Evolutionary conservation across 345 rosid genomes (phyloP), one percentile per base, ranked within the genome.

Genomic region (Stellera chamaejasme): DNA sequence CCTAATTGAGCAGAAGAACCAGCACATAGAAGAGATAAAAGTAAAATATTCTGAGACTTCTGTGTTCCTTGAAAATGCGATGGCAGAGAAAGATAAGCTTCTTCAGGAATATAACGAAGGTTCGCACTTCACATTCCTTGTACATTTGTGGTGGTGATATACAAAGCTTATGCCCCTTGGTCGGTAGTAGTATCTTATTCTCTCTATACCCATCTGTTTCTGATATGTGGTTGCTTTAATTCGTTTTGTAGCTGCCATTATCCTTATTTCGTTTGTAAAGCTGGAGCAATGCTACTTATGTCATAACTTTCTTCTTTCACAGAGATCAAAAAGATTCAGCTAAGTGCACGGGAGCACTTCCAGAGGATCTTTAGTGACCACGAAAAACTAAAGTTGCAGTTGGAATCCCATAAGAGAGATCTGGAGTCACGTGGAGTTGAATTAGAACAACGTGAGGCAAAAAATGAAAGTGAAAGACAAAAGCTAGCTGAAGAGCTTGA

Each of bases 401-500:
- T 90, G 57, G 97, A 78, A 71, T 75, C 95, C 69, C 95, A 78
- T 65, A 81, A 75, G 59, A 77, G 60, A 65, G 90, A 82, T 66
- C 92, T 93, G 49, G 88, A 90, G 69, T 55, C 74, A 54, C 84
- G 90, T 27, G 80, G 82, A 53, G 60, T 58, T 39, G 90, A 83
- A 63, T 66, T 87, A 76, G 84, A 80, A 72, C 71, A 76, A 70
- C 95, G 99, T 50, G 96, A 93, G 72, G 87, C 92, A n/a, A 69
- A 70, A 56, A 87, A 87, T 79, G 96, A 90, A 72, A 83, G 28
- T 69, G 96, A 82, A 56, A 84, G 80, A 54, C 83, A 71, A 66
- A 60, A 65, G 43, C 74, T 93, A 44, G 70, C 74, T 3, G 82
- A 79, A 69, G 99, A 85, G 75, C 79, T 77, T 61, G 84, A 72